Base-by-base conservation (phyloP, 2,329 filamentous ascomycete genomes). In the Emericellopsis cladophorae region DNA sequence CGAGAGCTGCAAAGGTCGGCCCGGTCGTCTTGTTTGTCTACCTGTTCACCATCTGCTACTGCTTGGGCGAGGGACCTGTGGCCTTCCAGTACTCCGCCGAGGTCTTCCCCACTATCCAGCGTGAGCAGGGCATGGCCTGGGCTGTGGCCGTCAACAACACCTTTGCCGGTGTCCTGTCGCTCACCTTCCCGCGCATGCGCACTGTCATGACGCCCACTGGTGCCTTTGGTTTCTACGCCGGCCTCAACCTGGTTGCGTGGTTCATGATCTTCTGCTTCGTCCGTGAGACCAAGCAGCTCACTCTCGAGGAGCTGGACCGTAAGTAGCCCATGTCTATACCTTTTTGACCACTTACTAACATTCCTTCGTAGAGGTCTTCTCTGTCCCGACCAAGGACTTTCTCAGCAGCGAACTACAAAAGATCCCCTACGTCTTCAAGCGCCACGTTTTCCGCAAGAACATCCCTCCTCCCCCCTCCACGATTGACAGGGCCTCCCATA, bases 131-230 rank as follows among this genome's bases (percentile, higher is more conserved):
- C 34, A 61, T 61, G 58, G 58, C 58, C 0, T 61, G 57, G 56
- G 58, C 58, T 22, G 58, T 60, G 4, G 56, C 55, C 43, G 58
- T 58, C 14, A 61, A 56, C 44, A 55, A 55, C 41, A 50, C 48
- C 1, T 53, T 52, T 39, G 51, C 68, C 0, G 62, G 67, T 2
- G 65, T 80, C 0, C 59, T 76, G 24, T 65, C 68, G 12, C 65
- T 81, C 35, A 79, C 73, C 0, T 74, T 76, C 48, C 74, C 74
- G 0, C 47, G 53, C 11, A 57, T 58, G 56, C 46, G 49, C 40
- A 51, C 48, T 9, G 55, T 55, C 41, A 54, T 58, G 54, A 54
- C 52, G 0, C 45, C 54, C 2, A 52, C 54, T 0, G 55, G 54
- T 38, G 54, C 54, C 14, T 57, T 56, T 40, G 60, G 59, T 4